These are phyloP conservation scores for Leptographium lundbergii DNA, from an alignment of 2,329 filamentous ascomycete genomes.

Conservation along the genomic window DNA sequence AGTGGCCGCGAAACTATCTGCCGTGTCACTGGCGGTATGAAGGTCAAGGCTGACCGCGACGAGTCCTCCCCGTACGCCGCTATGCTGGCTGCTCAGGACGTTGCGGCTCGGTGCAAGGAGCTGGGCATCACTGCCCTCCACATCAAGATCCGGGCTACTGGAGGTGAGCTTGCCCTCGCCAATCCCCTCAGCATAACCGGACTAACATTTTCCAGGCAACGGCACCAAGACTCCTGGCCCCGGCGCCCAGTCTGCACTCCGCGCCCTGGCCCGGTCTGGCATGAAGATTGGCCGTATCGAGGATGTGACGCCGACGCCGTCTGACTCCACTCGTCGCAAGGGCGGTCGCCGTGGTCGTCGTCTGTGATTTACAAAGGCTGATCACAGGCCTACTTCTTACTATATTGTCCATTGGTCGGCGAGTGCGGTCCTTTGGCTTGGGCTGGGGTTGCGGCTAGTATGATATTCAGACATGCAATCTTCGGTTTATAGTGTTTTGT, in stretches of 20 bases:
- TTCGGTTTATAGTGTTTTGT: slow-evolving; percentile 24
- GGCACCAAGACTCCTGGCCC: slow-evolving; percentile 99
- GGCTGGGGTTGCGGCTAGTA: slow-evolving; percentile 30
- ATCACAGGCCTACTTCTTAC: not conserved
- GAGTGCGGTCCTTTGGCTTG: not conserved
- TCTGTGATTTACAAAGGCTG: slow-evolving; percentile 51
- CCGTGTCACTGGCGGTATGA: slow-evolving; percentile 99
- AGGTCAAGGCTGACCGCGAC: slow-evolving; percentile 99
- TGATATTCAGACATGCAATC: slow-evolving; percentile 19
- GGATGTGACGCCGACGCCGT: slow-evolving; percentile 98
- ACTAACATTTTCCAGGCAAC: slow-evolving; percentile 46
- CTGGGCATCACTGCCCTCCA: slow-evolving; percentile 80
- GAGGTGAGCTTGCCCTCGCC: slow-evolving; percentile 47
- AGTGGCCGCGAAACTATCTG: slow-evolving; percentile 99
- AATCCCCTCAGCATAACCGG: not conserved
- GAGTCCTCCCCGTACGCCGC: slow-evolving; percentile 99
- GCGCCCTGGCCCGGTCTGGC: slow-evolving; percentile 94
- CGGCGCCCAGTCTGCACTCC: slow-evolving; percentile 97
- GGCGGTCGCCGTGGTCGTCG: slow-evolving; percentile 99
- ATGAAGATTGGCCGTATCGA: slow-evolving; percentile 99
- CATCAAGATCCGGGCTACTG: slow-evolving; percentile 99
- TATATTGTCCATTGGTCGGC: not conserved
- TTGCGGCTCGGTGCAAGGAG: slow-evolving; percentile 72
- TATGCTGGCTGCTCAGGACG: slow-evolving; percentile 99
- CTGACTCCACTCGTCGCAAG: slow-evolving; percentile 99